These are phyloP conservation scores for Alopecurus myosuroides DNA, from an alignment of 176 grass and related monocot genomes.

Conservation along the genomic window DNA sequence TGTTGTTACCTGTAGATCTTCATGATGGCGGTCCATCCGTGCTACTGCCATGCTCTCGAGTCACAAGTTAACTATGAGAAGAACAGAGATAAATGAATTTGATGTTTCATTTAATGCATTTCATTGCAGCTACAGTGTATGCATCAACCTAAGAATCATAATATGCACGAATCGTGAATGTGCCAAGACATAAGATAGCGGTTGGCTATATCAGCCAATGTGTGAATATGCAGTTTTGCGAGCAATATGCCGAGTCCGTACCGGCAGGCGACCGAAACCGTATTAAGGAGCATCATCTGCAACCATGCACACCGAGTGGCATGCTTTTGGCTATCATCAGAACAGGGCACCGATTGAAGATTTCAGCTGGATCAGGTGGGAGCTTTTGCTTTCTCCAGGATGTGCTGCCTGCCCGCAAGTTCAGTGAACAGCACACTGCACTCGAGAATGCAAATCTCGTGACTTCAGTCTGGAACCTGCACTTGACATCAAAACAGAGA, in stretches of 20 bases:
- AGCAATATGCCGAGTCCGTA: neutral
- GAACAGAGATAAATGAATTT: neutral
- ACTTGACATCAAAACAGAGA: neutral
- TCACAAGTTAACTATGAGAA: conserved; percentile 3
- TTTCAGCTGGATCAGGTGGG: conserved; percentile 18
- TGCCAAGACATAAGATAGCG: neutral
- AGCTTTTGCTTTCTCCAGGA: conserved; percentile 24
- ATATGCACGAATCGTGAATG: neutral
- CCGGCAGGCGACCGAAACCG: neutral
- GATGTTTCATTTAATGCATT: conserved; percentile 2
- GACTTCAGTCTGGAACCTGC: conserved; percentile 29
- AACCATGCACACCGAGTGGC: neutral
- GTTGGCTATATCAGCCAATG: neutral
- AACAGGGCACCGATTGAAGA: conserved; percentile 11
- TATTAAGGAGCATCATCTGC: neutral
- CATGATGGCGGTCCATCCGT: conserved; percentile 29
- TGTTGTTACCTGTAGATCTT: conserved; percentile 11
- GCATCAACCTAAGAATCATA: neutral
- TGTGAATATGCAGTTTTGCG: neutral
- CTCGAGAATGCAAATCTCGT: conserved; percentile 25
- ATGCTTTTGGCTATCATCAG: neutral
- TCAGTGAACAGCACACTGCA: neutral
- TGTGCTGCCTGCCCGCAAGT: neutral
- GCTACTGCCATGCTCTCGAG: neutral
- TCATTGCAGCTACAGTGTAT: conserved; percentile 1